Conservation (phyloP, 2,329 filamentous ascomycete species). For the Fusarium verrucosum region DNA sequence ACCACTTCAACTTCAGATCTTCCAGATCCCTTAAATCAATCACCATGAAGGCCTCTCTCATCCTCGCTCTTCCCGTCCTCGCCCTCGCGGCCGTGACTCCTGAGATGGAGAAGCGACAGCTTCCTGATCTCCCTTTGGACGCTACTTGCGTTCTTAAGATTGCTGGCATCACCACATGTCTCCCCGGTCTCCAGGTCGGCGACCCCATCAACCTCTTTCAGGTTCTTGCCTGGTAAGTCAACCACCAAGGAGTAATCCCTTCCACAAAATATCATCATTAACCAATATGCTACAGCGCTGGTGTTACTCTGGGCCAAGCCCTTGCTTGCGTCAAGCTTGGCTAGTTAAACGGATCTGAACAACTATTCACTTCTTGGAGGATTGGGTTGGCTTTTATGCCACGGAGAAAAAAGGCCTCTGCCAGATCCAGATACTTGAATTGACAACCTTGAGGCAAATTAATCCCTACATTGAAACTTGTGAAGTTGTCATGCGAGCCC, state of each 20-base stretch:
- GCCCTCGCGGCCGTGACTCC: not conserved
- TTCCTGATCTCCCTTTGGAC: rapidly evolving
- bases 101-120: not conserved
- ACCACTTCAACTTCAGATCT: not conserved
- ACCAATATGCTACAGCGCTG: not conserved
- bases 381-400: not conserved
- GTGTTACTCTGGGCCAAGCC: rapidly evolving
- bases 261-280: not conserved
- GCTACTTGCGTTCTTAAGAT: rapidly evolving
- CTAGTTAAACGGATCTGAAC: not conserved
- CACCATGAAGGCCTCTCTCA: not conserved
- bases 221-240: not conserved
- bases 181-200: rapidly evolving
- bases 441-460: not conserved
- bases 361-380: not conserved
- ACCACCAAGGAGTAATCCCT: not conserved
- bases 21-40: not conserved
- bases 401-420: not conserved
- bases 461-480: rapidly evolving
- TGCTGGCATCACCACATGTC: rapidly evolving
- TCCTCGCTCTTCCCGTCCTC: not conserved
- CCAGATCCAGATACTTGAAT: not conserved
- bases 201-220: no score
- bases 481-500: not conserved
- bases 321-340: rapidly evolving